These are phyloP conservation scores for Houttuynia cordata DNA, from an alignment of 164 flowering plant species.

Conservation along the genomic window DNA sequence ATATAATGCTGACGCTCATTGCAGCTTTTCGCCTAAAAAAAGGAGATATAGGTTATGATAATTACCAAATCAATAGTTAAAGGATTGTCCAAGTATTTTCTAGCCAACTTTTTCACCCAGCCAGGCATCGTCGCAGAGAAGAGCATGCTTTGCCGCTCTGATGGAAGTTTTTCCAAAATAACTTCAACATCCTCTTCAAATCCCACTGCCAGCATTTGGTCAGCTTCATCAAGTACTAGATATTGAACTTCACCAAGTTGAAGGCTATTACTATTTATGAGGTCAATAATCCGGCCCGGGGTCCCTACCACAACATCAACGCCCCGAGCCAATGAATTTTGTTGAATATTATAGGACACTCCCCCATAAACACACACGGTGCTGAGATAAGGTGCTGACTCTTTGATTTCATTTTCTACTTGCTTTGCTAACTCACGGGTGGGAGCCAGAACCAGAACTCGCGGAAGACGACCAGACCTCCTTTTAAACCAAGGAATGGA, in stretches of 20 bases:
- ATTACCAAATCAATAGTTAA: slow-evolving; percentile 88
- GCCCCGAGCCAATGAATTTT: slow-evolving; percentile 81
- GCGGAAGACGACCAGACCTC: slow-evolving; percentile 70
- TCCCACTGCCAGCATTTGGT: slow-evolving; percentile 99
- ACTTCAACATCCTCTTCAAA: slow-evolving; percentile 96
- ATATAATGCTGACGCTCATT: too few relatives aligned
- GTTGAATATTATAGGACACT: slow-evolving; percentile 67
- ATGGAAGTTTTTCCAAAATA: slow-evolving; percentile 67
- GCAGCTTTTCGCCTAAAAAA: background rate
- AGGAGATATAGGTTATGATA: background rate
- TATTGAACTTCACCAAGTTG: slow-evolving; percentile 69
- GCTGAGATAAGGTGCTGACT: slow-evolving; percentile 82
- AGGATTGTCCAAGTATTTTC: slow-evolving; percentile 85
- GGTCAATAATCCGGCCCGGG: slow-evolving; percentile 90
- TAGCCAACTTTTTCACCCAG: slow-evolving; percentile 88
- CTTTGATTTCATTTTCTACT: slow-evolving; percentile 91
- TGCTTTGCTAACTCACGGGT: slow-evolving; percentile 95
- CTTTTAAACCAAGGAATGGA: slow-evolving; percentile 23
- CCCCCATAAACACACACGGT: slow-evolving; percentile 98
- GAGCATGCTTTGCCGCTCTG: slow-evolving; percentile 91
- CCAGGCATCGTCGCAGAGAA: slow-evolving; percentile 98
- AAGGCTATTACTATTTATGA: slow-evolving; percentile 59
- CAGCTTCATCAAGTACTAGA: slow-evolving; percentile 98
- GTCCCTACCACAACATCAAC: slow-evolving; percentile 99
- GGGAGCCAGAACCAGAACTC: slow-evolving; percentile 76